Base-by-base conservation (phyloP, 129 eudicot species). In the Centella asiatica region DNA sequence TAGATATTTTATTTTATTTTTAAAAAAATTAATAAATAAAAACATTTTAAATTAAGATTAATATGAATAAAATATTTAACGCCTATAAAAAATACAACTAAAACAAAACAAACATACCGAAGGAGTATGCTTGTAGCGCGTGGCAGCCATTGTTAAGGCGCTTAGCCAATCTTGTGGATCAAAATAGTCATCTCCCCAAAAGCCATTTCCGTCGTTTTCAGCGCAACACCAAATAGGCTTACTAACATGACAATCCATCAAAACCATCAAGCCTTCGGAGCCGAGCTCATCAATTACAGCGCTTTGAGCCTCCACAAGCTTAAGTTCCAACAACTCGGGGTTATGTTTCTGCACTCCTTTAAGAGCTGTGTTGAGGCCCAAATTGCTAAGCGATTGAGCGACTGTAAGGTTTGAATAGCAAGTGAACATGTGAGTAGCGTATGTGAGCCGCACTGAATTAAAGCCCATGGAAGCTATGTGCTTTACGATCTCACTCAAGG, bases 221-320 rank as follows among this genome's bases (percentile, higher is more conserved):
- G 52, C 13, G 18, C 83, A 78, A 18, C 83, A 78, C 83, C 83
- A 78, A 3, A 23, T 39, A 0, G 83, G 83, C 27, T 6, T 32
- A 48, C 83, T 78, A 19, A 78, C 67, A n/a, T 78, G 83, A n/a
- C 70, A 69, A 55, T 78, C 83, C 0, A 78, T 67, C 57, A 78
- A 67, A 31, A 66, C 79, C 79, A 69, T 78, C 1, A 78, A 7
- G 1, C 49, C 33, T 12, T 65, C 4, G 6, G 29, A 26, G 18
- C 70, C 79, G 29, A 78, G 73, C 62, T 22, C 70, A 26, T 65
- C 13, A 2, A 78, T 52, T 45, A 78, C 83, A 17, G 79, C 76
- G 57, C 37, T 62, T 15, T 78, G 79, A 19, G 45, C 76, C 0
- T 59, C 66, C 12, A 62, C 36, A 0, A 69, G 62, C 0, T 20